A percentile compares a stretch with the other conserved stretches of the same genome.
Evolutionary conservation across 768 basidiomycete species (phyloP).

Genomic region (Cantharellus anzutake): DNA sequence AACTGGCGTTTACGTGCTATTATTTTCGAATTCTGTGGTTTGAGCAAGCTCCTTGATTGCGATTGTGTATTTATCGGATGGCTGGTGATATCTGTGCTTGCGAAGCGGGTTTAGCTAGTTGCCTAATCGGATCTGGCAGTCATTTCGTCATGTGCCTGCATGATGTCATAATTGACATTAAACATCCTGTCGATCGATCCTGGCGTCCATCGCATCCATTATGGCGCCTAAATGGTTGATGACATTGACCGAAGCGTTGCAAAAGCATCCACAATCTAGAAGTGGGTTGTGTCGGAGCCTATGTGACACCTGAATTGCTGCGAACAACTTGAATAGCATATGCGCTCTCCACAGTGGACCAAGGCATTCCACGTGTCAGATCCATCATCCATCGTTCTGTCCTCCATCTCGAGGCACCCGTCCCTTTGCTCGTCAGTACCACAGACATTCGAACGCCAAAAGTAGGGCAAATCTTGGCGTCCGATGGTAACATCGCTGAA

Average conservation of each 20-base stretch:
- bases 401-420: slow-evolving; percentile 19
- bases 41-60: not conserved
- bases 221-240: slow-evolving; percentile 2
- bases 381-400: slow-evolving; percentile 43
- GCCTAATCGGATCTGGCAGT: too few species aligned
- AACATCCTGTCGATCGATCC: too few species aligned
- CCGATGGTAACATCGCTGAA: slow-evolving; percentile 25
- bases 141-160: too few species aligned
- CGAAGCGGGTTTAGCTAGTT: too few species aligned
- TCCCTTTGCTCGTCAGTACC: slow-evolving; percentile 42
- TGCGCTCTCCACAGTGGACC: slow-evolving; percentile 23
- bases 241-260: slow-evolving; percentile 1
- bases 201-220: not conserved
- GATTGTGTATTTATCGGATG: not conserved
- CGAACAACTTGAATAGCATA: not conserved
- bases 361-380: slow-evolving; percentile 38
- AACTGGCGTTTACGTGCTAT: not conserved
- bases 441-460: slow-evolving; percentile 64
- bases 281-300: not conserved
- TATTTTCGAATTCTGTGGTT: not conserved
- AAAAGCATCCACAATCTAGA: slow-evolving; percentile 2
- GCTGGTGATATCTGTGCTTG: not conserved
- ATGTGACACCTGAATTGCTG: not conserved
- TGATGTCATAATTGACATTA: too few species aligned
- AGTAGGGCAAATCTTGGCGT: slow-evolving; percentile 27